phyloP scores from a whole-genome alignment of 148 eudicot genomes.

The Gaultheria prostrata region DNA sequence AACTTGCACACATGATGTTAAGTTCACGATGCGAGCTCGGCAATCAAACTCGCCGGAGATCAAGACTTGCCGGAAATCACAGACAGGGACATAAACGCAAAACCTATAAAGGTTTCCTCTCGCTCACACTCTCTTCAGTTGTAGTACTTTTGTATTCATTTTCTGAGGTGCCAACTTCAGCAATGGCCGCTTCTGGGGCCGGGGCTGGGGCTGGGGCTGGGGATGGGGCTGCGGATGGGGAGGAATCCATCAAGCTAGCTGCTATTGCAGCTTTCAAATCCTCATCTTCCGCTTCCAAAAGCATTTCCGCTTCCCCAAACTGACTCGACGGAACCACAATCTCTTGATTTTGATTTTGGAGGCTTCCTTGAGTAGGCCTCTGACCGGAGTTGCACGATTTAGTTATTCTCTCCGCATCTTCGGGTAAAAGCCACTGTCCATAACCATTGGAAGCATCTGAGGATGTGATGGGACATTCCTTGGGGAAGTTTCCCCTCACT shows the following conservation, averaged over 20 bases:
- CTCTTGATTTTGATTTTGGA: conserved; percentile 19
- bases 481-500: conserved; percentile 86
- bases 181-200: conserved; percentile 20
- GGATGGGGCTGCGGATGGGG: conserved; percentile 9
- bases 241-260: conserved; percentile 85
- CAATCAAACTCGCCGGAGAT: neutral
- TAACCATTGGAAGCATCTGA: conserved; percentile 72
- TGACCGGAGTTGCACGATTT: conserved; percentile 58
- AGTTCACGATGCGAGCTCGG: neutral
- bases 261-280: conserved; percentile 93
- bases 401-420: conserved; percentile 74
- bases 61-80: neutral
- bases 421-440: conserved; percentile 90
- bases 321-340: conserved; percentile 30
- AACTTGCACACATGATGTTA: neutral
- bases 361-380: conserved; percentile 25
- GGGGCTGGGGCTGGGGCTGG: neutral
- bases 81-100: neutral
- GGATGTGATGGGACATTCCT: conserved; percentile 73
- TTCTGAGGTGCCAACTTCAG: conserved; percentile 21
- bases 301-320: conserved; percentile 38
- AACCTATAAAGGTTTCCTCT: neutral
- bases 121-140: conserved; percentile 12
- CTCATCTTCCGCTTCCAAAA: conserved; percentile 66
- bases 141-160: conserved; percentile 19